These are phyloP conservation scores for Sporothrix brasiliensis DNA, from an alignment of 2,329 filamentous ascomycete species.

Conservation along the genomic window DNA sequence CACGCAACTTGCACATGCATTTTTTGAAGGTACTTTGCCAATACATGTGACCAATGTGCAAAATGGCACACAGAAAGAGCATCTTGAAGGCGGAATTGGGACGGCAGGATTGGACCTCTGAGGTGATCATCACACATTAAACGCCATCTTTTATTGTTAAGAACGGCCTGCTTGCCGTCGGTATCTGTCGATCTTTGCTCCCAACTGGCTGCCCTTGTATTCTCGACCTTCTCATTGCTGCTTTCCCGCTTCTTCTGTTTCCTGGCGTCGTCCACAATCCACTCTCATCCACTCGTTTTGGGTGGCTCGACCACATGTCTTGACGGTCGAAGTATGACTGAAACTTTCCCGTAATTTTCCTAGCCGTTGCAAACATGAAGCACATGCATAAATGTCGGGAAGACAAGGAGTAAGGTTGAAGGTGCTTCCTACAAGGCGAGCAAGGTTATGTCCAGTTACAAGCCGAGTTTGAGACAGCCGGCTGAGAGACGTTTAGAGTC, in stretches of 20 bases:
- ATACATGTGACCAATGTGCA: too few species aligned
- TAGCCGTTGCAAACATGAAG: slow-evolving; percentile 23
- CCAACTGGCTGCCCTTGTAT: background rate
- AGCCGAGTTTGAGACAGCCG: background rate
- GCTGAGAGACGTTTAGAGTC: slow-evolving; percentile 11
- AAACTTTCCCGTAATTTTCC: slow-evolving; percentile 14
- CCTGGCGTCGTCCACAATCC: slow-evolving; percentile 4
- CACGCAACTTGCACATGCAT: background rate
- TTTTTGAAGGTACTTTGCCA: background rate
- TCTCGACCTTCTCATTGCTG: background rate
- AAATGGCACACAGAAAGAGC: background rate
- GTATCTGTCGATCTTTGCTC: slow-evolving; percentile 10
- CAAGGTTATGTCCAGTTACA: background rate
- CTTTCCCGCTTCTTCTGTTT: background rate
- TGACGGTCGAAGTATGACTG: background rate
- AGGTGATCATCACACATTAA: slow-evolving; percentile 23
- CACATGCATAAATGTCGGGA: slow-evolving; percentile 15
- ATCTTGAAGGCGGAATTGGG: background rate
- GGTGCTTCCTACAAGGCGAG: background rate
- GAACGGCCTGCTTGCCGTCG: slow-evolving; percentile 1
- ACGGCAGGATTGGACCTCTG: background rate
- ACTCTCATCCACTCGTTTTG: slow-evolving; percentile 24
- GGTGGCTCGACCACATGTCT: slow-evolving; percentile 6
- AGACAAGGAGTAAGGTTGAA: slow-evolving; percentile 3
- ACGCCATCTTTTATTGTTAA: background rate